Evolutionary conservation across 2,329 filamentous ascomycete species (phyloP).

Genomic region (Diaporthe ampelina): DNA sequence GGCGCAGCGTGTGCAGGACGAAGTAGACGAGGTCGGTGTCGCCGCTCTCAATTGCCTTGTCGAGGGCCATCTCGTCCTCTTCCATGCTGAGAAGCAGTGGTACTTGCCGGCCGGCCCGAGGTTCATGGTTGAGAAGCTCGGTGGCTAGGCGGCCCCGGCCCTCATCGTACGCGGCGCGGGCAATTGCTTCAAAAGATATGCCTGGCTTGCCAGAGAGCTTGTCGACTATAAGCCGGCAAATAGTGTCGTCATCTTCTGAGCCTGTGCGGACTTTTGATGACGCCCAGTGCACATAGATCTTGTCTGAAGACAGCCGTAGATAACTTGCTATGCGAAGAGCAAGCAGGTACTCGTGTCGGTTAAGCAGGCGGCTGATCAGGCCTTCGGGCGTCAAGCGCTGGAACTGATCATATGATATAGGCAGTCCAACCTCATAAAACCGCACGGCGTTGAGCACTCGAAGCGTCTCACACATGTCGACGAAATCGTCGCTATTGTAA

Average conservation of each 20-base stretch:
- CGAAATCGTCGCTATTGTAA: slow-evolving; percentile 98
- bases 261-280: slow-evolving; percentile 92
- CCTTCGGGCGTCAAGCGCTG: slow-evolving; percentile 90
- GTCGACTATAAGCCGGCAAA: slow-evolving; percentile 88
- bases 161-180: slow-evolving; percentile 93
- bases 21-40: slow-evolving; percentile 94
- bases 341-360: slow-evolving; percentile 90
- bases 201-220: slow-evolving; percentile 89
- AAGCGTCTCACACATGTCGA: slow-evolving; percentile 96
- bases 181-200: slow-evolving; percentile 96
- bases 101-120: slow-evolving; percentile 94
- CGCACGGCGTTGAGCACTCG: slow-evolving; percentile 93
- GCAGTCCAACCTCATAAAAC: slow-evolving; percentile 91
- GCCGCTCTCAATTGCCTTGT: slow-evolving; percentile 96
- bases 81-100: slow-evolving; percentile 94
- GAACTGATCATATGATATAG: slow-evolving; percentile 94
- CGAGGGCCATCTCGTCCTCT: slow-evolving; percentile 92
- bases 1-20: slow-evolving; percentile 88
- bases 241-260: slow-evolving; percentile 86
- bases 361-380: slow-evolving; percentile 87
- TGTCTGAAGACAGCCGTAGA: slow-evolving; percentile 85
- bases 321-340: slow-evolving; percentile 91
- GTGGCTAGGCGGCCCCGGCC: slow-evolving; percentile 91
- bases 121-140: slow-evolving; percentile 91
- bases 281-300: slow-evolving; percentile 97